phyloP scores from a whole-genome alignment of 2,329 filamentous ascomycete species.

The Celoporthe dispersa region DNA sequence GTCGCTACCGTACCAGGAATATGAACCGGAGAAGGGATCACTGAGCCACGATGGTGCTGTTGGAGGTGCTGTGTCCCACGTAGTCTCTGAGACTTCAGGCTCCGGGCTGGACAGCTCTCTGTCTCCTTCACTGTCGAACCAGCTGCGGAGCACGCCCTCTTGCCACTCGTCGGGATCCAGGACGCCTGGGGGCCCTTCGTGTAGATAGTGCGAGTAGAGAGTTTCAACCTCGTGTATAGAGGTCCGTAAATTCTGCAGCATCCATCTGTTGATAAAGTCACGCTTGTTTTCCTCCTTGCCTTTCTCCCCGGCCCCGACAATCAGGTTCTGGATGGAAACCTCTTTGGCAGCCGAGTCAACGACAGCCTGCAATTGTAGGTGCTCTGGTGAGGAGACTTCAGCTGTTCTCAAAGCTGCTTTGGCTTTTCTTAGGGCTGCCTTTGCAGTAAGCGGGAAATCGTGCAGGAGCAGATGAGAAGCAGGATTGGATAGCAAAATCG shows the following conservation, averaged over 20 bases:
- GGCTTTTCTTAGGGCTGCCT: background rate
- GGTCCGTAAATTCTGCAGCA: background rate
- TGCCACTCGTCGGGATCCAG: slow-evolving; percentile 1
- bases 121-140: background rate
- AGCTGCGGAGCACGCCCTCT: background rate
- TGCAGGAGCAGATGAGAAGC: background rate
- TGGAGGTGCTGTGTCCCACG: background rate
- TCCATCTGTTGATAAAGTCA: background rate
- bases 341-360: background rate
- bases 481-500: background rate
- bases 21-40: background rate
- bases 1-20: background rate
- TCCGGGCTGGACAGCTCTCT: background rate
- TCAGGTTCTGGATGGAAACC: background rate
- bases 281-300: background rate
- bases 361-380: background rate
- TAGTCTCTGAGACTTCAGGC: background rate
- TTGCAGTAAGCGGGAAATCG: background rate
- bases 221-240: background rate
- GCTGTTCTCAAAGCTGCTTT: background rate
- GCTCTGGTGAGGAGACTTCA: background rate
- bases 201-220: background rate
- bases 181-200: background rate
- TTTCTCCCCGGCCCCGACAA: background rate
- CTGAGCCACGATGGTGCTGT: background rate